Evolutionary conservation across 2,329 filamentous ascomycete species (phyloP), one percentile per base, ranked within the genome.

Genomic region (Aspergillus luchuensis): DNA sequence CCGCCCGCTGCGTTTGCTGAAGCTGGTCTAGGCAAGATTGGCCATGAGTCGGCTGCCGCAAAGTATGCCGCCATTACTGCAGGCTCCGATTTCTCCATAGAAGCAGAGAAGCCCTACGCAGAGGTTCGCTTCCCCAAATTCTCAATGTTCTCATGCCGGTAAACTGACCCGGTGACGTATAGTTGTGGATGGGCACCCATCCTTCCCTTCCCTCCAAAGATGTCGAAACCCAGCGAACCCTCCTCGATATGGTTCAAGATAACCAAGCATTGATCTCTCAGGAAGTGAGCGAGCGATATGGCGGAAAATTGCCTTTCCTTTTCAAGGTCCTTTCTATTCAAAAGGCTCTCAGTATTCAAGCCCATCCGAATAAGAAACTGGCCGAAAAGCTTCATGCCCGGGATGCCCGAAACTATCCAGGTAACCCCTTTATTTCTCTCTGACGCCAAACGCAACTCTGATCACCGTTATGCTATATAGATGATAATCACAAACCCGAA

Each of bases 141-240:
- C 25, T 13, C 13, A 4, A 21, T 21, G 39, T 17, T 13, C 15
- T 6, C 7, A 43, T 17, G 39, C 15, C 17, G 17, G 52, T 39
- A 23, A n/a, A 25, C 60, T 68, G 43, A 66, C 60, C 62, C 36
- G 52, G 33, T 45, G 47, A 52, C 38, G 21, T 51, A 38, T 70
- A 97, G 92, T 82, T 99, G 71, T 99, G 95, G 95, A 99, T 99
- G 95, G 95, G 95, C 72, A 97, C 94, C 1, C 95, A 99, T 72
- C 93, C 94, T 48, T 96, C 92, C 49, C 92, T 97, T 71, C 95
- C 95, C 17, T 98, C 95, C 60, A 96, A 90, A 76, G 92, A 98
- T 73, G 76, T 97, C 67, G 81, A 85, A 52, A 96, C 95, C 28
- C 89, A 92, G 75, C 90, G 92, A 57, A 90, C 90, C 2, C 86